These are phyloP conservation scores for Tardiomyces depauwii DNA, from an alignment of 1,139 yeast genomes.

Conservation along the genomic window DNA sequence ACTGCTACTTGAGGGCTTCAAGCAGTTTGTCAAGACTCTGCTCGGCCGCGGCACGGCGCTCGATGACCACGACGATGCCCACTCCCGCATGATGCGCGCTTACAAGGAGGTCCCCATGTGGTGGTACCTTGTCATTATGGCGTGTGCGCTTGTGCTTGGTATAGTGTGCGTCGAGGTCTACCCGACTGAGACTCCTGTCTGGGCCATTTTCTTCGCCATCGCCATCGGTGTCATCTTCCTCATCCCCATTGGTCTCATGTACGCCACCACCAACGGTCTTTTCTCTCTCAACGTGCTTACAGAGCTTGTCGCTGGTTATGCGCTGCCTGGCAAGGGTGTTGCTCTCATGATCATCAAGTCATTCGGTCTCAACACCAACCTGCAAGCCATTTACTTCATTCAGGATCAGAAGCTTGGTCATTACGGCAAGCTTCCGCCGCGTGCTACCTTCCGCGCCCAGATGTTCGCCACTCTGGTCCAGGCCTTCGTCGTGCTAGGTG, in stretches of 20 bases:
- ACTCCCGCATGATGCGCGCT: conserved; percentile 42
- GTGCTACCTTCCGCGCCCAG: conserved; percentile 49
- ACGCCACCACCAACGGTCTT: conserved; percentile 40
- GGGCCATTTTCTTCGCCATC: conserved; percentile 48
- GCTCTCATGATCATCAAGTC: conserved; percentile 43
- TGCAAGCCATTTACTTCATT: conserved; percentile 47
- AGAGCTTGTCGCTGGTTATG: conserved; percentile 49
- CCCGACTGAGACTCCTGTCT: conserved; percentile 34
- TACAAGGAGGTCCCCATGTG: conserved; percentile 54
- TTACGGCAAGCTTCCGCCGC: conserved; percentile 39
- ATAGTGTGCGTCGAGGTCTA: conserved; percentile 34
- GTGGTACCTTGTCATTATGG: conserved; percentile 40
- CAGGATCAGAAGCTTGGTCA: conserved; percentile 48
- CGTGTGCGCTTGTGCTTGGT: conserved; percentile 37
- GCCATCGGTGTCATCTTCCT: conserved; percentile 45
- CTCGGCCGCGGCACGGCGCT: conserved; percentile 9
- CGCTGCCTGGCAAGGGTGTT: conserved; percentile 49
- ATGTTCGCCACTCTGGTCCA: conserved; percentile 30
- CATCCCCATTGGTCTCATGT: conserved; percentile 35
- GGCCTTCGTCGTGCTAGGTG: conserved; percentile 37
- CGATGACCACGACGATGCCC: conserved; percentile 38
- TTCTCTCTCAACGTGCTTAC: conserved; percentile 46
- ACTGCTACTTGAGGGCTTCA: conserved; percentile 2
- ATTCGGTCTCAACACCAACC: conserved; percentile 42
- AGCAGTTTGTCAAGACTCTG: conserved; percentile 1